Conservation (phyloP, 2,329 filamentous ascomycete genomes). For the Microdochium paspali region DNA sequence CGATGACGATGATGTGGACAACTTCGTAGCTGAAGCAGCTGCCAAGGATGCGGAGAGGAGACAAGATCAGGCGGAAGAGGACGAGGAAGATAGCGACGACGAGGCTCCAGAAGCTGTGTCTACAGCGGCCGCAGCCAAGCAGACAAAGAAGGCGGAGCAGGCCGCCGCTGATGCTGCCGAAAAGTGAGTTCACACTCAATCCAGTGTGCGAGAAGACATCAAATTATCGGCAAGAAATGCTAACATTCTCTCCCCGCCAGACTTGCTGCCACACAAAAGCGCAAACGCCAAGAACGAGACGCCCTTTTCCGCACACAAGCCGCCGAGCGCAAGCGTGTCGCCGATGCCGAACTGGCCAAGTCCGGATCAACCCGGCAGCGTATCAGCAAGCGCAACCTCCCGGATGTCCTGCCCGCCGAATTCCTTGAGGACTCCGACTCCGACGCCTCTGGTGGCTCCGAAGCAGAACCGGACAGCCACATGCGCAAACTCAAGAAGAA, state of each 20-base stretch:
- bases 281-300: conserved; percentile 46
- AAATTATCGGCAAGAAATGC: conserved; percentile 1
- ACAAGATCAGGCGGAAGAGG: conserved; percentile 4
- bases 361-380: conserved; percentile 13
- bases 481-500: not conserved
- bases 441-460: not conserved
- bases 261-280: conserved; percentile 39
- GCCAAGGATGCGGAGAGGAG: conserved; percentile 5
- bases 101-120: conserved; percentile 52
- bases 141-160: conserved; percentile 34
- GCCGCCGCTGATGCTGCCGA: conserved; percentile 39
- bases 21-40: conserved; percentile 17
- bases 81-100: conserved; percentile 36
- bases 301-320: conserved; percentile 46
- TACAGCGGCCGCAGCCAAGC: conserved; percentile 35
- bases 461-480: conserved; percentile 13
- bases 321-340: conserved; percentile 31
- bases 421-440: conserved; percentile 37
- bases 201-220: not conserved
- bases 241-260: conserved; percentile 19
- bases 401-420: conserved; percentile 40
- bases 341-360: conserved; percentile 7
- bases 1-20: conserved; percentile 20
- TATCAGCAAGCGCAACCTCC: conserved; percentile 25
- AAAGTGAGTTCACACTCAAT: conserved; percentile 30